Base-by-base conservation (phyloP, 1,139 yeast genomes). In the Diutina pseudorugosa region DNA sequence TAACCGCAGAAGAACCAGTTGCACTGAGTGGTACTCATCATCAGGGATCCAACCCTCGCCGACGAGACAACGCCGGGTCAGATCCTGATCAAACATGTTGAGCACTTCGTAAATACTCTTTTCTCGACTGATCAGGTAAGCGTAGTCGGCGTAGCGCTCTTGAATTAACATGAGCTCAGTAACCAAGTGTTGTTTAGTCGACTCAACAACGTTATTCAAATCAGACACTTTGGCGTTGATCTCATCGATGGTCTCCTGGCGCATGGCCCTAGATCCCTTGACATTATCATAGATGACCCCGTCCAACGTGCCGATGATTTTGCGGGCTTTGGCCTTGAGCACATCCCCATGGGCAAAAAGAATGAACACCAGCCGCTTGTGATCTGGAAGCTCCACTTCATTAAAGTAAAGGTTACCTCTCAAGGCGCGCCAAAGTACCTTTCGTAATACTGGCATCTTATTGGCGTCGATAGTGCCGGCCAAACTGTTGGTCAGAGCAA, bases 21-120 rank as follows among this genome's bases (percentile, higher is more conserved):
- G 42, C 20, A 48, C 51, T 9, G 14, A 7, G n/a, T 40, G 54
- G 43, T 61, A 57, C 53, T 72, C 75, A 18, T 60, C 57, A 33
- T 59, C 61, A 1, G 95, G 95, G 41, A 90, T 77, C 98, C 98
- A 93, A 36, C 98, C 99, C 72, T 93, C 98, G n/a, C 95, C 98
- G 55, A 93, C 89, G 53, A 93, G 72, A 56, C 95, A 86, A 61
- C 93, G 80, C 67, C 98, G 79, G 42, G 89, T 82, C 55, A 83
- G 80, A 65, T 91, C 97, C 65, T 83, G 88, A 63, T 85, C 87
- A 67, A 91, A 90, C 60, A 80, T 75, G 67, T 91, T 91, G 64
- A 93, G 73, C 0, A 87, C 77, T 58, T 83, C 79, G 65, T 82
- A 89, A 42, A 90, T 82, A 36, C 83, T 74, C 62, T 83, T 82